Conservation (phyloP, 2,329 filamentous ascomycete species). For the Botrytis fragariae region DNA sequence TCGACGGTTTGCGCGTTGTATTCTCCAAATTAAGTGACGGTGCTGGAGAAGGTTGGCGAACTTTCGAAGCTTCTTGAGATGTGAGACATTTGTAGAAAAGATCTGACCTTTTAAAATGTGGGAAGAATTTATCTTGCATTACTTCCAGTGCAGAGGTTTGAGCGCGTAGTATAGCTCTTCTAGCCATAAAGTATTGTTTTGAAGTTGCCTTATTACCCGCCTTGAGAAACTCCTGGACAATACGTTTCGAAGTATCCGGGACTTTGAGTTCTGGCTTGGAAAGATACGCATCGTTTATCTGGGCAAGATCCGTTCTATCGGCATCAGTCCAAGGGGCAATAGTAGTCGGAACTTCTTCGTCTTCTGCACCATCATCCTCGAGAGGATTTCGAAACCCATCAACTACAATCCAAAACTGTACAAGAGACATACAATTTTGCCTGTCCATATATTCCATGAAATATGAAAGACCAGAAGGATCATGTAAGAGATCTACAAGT, state of each 20-base stretch:
- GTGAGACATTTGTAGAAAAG: slow-evolving; percentile 95
- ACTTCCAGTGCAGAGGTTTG: slow-evolving; percentile 82
- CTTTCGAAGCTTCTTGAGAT: slow-evolving; percentile 68
- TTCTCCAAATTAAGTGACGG: slow-evolving; percentile 37
- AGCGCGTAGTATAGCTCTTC: slow-evolving; percentile 74
- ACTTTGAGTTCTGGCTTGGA: slow-evolving; percentile 79
- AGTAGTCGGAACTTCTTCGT: slow-evolving; percentile 53
- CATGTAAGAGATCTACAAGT: slow-evolving; percentile 81
- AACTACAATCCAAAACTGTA: slow-evolving; percentile 98
- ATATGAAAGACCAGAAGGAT: slow-evolving; percentile 87
- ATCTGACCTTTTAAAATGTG: slow-evolving; percentile 87
- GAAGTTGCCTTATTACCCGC: slow-evolving; percentile 74
- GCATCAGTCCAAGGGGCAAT: slow-evolving; percentile 74
- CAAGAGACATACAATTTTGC: slow-evolving; percentile 77
- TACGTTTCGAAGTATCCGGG: slow-evolving; percentile 62
- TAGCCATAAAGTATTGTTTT: slow-evolving; percentile 77
- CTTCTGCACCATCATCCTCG: slow-evolving; percentile 79
- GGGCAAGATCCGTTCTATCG: slow-evolving; percentile 81
- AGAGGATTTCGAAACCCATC: slow-evolving; percentile 93
- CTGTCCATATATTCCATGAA: slow-evolving; percentile 99
- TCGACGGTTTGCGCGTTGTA: slow-evolving; percentile 36
- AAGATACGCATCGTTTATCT: slow-evolving; percentile 89
- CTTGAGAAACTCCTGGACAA: slow-evolving; percentile 74
- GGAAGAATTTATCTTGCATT: slow-evolving; percentile 78
- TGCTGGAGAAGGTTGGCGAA: slow-evolving; percentile 20